phyloP scores from a whole-genome alignment of 306 rosid species.

The Castanopsis chinensis region DNA sequence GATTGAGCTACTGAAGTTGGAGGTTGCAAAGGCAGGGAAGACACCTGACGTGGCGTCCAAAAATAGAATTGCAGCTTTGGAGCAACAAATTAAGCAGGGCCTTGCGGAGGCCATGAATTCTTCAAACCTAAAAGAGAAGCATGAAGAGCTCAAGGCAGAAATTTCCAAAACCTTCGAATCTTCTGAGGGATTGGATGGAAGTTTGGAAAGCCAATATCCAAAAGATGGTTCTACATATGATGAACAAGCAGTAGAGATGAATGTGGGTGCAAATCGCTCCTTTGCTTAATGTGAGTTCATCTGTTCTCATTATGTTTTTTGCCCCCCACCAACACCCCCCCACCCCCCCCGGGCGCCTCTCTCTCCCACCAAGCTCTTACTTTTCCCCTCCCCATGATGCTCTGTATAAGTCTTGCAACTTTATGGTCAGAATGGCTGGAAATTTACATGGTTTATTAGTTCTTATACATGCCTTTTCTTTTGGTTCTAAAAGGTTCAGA shows the following conservation, averaged over 20 bases:
- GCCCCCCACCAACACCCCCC: background rate
- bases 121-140: slow-evolving; percentile 61
- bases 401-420: background rate
- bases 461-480: background rate
- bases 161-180: slow-evolving; percentile 38
- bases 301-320: slow-evolving; percentile 8
- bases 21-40: slow-evolving; percentile 64
- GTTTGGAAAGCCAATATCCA: slow-evolving; percentile 29
- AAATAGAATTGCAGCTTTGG: slow-evolving; percentile 62
- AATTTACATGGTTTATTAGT: background rate
- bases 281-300: slow-evolving; percentile 63
- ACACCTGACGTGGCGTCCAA: slow-evolving; percentile 52
- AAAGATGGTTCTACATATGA: slow-evolving; percentile 28
- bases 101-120: slow-evolving; percentile 57
- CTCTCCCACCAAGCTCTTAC: background rate
- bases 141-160: slow-evolving; percentile 52
- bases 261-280: slow-evolving; percentile 45
- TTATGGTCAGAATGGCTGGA: background rate
- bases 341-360: background rate
- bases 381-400: background rate
- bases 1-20: slow-evolving; percentile 62
- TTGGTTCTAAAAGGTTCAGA: background rate
- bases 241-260: slow-evolving; percentile 31
- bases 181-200: slow-evolving; percentile 39
- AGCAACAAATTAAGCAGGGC: slow-evolving; percentile 60